A percentile compares a stretch with the other conserved stretches of the same genome.
These are phyloP conservation scores for Rhipidocladum racemiflorum DNA, from an alignment of 176 grass and related monocot genomes.

Conservation along the genomic window DNA sequence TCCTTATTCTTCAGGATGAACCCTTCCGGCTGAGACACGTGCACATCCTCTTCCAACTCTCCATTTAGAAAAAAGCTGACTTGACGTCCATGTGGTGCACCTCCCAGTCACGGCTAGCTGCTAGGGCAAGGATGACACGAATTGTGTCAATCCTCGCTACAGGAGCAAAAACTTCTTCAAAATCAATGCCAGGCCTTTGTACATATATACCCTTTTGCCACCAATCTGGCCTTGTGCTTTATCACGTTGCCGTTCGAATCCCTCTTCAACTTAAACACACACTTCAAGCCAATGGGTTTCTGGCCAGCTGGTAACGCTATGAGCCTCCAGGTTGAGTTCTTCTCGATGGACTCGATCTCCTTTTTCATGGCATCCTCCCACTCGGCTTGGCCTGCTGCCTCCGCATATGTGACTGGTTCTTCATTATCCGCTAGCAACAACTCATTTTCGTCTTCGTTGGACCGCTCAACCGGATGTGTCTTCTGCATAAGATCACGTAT, in stretches of 20 bases:
- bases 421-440: background rate
- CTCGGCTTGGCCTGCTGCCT: background rate
- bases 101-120: background rate
- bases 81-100: background rate
- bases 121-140: background rate
- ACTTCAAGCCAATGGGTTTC: background rate
- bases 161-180: too few relatives aligned
- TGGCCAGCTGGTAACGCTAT: background rate
- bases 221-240: too few relatives aligned
- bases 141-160: background rate
- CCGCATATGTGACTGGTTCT: background rate
- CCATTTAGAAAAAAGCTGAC: background rate
- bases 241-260: background rate
- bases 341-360: background rate
- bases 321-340: background rate
- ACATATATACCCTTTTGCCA: background rate
- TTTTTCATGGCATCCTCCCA: background rate
- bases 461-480: background rate
- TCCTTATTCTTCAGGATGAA: background rate
- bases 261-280: background rate
- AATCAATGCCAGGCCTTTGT: background rate
- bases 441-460: background rate
- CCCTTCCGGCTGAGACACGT: background rate
- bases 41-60: background rate
- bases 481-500: background rate